phyloP scores from a whole-genome alignment of 768 basidiomycete species.

The Kwoniella dejecticola region DNA sequence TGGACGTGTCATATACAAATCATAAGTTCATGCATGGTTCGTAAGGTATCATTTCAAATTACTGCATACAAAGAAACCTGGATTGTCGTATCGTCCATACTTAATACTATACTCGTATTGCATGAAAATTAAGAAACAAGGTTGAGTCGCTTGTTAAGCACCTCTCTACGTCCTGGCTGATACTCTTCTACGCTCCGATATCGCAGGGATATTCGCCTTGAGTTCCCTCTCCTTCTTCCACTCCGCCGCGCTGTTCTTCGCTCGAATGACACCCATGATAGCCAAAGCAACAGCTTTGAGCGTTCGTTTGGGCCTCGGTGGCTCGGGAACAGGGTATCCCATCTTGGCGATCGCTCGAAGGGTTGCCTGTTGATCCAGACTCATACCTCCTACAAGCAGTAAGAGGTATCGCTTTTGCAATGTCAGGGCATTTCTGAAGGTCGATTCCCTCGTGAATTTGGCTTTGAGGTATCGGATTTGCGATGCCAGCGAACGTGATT shows the following conservation, averaged over 20 bases:
- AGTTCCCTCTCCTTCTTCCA: slow-evolving; percentile 38
- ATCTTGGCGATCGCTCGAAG: slow-evolving; percentile 51
- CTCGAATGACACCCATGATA: slow-evolving; percentile 39
- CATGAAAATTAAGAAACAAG: not conserved
- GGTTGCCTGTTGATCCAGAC: slow-evolving; percentile 52
- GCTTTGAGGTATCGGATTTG: slow-evolving; percentile 91
- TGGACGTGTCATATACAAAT: not conserved
- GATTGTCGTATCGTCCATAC: too few species aligned
- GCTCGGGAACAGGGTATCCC: slow-evolving; percentile 47
- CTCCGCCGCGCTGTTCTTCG: slow-evolving; percentile 38
- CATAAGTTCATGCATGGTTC: slow-evolving; percentile 1
- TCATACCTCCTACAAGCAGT: slow-evolving; percentile 62
- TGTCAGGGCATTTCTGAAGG: slow-evolving; percentile 71
- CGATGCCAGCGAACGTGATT: slow-evolving; percentile 65
- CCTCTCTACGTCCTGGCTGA: slow-evolving; percentile 18
- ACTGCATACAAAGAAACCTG: too few species aligned
- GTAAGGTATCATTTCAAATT: not conserved
- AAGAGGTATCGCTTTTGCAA: slow-evolving; percentile 90
- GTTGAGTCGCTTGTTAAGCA: not conserved
- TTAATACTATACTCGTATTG: too few species aligned
- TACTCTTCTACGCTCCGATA: slow-evolving; percentile 31
- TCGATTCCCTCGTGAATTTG: slow-evolving; percentile 81
- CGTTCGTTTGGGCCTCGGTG: slow-evolving; percentile 21
- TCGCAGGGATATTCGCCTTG: slow-evolving; percentile 24
- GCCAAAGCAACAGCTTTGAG: slow-evolving; percentile 50